A percentile compares a stretch with the other conserved stretches of the same genome.
phyloP scores from a whole-genome alignment of 495 filamentous ascomycete species.

The Amniculicola lignicola region DNA sequence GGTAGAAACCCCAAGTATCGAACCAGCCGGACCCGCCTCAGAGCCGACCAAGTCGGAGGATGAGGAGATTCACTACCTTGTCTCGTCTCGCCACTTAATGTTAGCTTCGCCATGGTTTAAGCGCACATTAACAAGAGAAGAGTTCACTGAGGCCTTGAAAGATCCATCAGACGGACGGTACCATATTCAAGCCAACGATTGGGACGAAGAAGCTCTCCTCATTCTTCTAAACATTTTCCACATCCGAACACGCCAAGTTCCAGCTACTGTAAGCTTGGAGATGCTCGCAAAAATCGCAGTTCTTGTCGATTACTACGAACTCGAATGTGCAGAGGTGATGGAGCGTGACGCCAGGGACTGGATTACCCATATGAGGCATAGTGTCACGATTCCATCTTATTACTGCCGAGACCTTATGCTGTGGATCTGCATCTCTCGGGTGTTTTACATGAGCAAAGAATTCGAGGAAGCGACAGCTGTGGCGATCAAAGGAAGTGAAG shows the following conservation, averaged over 20 bases:
- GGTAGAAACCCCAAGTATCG: not conserved
- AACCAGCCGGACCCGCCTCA: not conserved
- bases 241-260: conserved; percentile 45
- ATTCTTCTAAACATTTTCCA: conserved; percentile 56
- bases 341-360: conserved; percentile 48
- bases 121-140: conserved; percentile 27
- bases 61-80: conserved; percentile 37
- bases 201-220: conserved; percentile 47
- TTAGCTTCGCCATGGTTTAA: conserved; percentile 51
- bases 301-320: conserved; percentile 51
- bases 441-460: conserved; percentile 34
- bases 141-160: conserved; percentile 42
- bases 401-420: conserved; percentile 39
- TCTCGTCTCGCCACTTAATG: conserved; percentile 54
- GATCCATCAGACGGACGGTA: conserved; percentile 42
- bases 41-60: not conserved
- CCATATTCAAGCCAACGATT: conserved; percentile 41
- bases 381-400: conserved; percentile 6
- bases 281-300: conserved; percentile 51
- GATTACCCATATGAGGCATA: conserved; percentile 36
- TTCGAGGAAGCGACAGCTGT: conserved; percentile 9
- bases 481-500: conserved; percentile 36
- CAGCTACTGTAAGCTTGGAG: conserved; percentile 43
- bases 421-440: conserved; percentile 45
- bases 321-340: conserved; percentile 44